Conservation (phyloP, 768 basidiomycete species). For the Phanerochaete carnosa region DNA sequence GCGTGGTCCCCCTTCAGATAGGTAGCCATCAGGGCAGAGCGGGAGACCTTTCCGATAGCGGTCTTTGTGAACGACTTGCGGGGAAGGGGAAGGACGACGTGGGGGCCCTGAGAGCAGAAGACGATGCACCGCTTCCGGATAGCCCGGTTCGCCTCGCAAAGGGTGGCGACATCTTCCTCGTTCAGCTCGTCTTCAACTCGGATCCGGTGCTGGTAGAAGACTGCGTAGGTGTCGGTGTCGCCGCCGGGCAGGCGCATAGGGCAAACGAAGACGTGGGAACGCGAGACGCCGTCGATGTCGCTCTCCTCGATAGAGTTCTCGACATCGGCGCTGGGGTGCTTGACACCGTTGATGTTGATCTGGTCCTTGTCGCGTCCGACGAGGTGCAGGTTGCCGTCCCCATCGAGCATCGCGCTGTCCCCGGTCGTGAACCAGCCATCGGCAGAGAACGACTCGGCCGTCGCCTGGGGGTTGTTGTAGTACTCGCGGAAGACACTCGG, state of each 20-base stretch:
- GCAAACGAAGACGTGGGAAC: slow-evolving; percentile 33
- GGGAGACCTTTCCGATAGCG: slow-evolving; percentile 44
- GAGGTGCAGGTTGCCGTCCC: slow-evolving; percentile 30
- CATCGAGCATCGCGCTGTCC: slow-evolving; percentile 44
- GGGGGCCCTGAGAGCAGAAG: slow-evolving; percentile 34
- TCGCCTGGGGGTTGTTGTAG: background rate
- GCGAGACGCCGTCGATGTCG: slow-evolving; percentile 29
- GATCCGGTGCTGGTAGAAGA: slow-evolving; percentile 37
- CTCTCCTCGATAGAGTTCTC: slow-evolving; percentile 32
- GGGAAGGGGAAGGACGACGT: slow-evolving; percentile 37
- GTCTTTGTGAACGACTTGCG: slow-evolving; percentile 37
- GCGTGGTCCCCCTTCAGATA: slow-evolving; percentile 35
- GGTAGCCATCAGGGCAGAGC: slow-evolving; percentile 31
- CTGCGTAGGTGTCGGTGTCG: slow-evolving; percentile 39
- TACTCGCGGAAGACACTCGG: background rate
- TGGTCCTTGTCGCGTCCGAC: slow-evolving; percentile 36
- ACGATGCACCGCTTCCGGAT: slow-evolving; percentile 26
- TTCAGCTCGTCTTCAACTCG: slow-evolving; percentile 19
- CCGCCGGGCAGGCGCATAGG: slow-evolving; percentile 37
- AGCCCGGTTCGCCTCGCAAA: slow-evolving; percentile 21
- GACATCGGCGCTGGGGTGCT: slow-evolving; percentile 30
- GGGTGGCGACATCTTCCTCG: slow-evolving; percentile 15
- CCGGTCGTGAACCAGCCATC: slow-evolving; percentile 63
- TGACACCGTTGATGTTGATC: slow-evolving; percentile 41
- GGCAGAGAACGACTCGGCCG: slow-evolving; percentile 31